These are phyloP conservation scores for Hygrophorus pudorinus DNA, from an alignment of 768 basidiomycete genomes.

Conservation along the genomic window DNA sequence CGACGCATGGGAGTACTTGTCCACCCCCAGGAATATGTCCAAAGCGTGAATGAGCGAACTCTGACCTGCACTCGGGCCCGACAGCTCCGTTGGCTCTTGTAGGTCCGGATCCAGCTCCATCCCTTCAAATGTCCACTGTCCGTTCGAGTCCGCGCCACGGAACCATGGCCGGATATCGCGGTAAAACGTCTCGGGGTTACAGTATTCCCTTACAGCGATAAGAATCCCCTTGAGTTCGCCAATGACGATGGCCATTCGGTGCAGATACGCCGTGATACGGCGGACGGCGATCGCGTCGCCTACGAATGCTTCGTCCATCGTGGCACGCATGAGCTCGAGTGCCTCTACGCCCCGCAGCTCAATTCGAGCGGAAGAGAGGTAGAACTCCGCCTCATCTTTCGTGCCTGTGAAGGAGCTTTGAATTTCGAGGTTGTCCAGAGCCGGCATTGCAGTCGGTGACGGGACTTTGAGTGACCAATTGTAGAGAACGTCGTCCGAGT, in stretches of 20 bases:
- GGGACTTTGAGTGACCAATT: slow-evolving; percentile 55
- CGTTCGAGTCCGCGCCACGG: slow-evolving; percentile 56
- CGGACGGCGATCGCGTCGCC: slow-evolving; percentile 55
- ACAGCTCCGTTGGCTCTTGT: slow-evolving; percentile 43
- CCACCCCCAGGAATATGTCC: slow-evolving; percentile 66
- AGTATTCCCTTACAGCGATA: slow-evolving; percentile 56
- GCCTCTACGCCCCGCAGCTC: slow-evolving; percentile 84
- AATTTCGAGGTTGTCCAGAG: slow-evolving; percentile 54
- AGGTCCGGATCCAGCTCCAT: slow-evolving; percentile 35
- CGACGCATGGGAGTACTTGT: slow-evolving; percentile 32
- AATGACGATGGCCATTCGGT: slow-evolving; percentile 53
- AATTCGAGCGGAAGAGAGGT: slow-evolving; percentile 79
- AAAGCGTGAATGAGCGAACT: slow-evolving; percentile 70
- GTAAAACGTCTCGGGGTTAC: slow-evolving; percentile 72
- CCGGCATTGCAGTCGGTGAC: slow-evolving; percentile 22
- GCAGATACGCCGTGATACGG: slow-evolving; percentile 61
- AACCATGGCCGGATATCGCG: slow-evolving; percentile 78
- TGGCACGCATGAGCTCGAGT: slow-evolving; percentile 76
- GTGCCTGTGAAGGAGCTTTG: slow-evolving; percentile 72
- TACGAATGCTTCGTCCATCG: slow-evolving; percentile 88
- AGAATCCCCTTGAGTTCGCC: slow-evolving; percentile 58
- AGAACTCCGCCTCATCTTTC: slow-evolving; percentile 83
- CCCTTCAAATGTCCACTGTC: slow-evolving; percentile 52
- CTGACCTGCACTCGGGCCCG: slow-evolving; percentile 81
- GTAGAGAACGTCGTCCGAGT: slow-evolving; percentile 88